Evolutionary conservation across 768 basidiomycete species (phyloP).

Genomic region (Phaffia australis): DNA sequence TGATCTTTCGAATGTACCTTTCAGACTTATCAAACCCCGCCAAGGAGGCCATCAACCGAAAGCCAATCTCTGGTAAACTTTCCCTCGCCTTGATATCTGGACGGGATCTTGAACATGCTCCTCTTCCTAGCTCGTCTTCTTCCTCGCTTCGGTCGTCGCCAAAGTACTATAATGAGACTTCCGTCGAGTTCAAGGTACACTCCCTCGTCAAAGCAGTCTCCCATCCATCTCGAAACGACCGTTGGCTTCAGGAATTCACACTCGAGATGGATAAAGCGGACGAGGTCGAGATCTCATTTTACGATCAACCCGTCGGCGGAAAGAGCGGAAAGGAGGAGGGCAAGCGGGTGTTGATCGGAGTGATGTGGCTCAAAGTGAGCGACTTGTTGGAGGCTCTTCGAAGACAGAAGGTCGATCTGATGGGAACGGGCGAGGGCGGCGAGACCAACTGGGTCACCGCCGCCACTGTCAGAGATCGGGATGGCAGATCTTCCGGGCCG

Average conservation of each 20-base stretch:
- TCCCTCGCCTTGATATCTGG: constrained; percentile 79
- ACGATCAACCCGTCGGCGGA: constrained; percentile 75
- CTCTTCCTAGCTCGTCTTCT: constrained; percentile 47
- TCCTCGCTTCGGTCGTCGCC: constrained; percentile 48
- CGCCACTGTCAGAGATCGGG: constrained; percentile 32
- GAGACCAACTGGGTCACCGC: constrained; percentile 94
- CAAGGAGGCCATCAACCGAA: constrained; percentile 79
- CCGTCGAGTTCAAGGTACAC: constrained; percentile 90
- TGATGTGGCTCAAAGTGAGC: constrained; percentile 86
- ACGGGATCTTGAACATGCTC: constrained; percentile 89
- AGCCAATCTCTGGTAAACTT: constrained; percentile 85
- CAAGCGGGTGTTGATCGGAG: constrained; percentile 50
- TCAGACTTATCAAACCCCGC: constrained; percentile 10
- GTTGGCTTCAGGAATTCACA: constrained; percentile 97
- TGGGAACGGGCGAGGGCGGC: constrained; percentile 61
- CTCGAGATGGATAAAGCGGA: constrained; percentile 95
- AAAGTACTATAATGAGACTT: constrained; percentile 70
- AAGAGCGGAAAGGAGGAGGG: constrained; percentile 56
- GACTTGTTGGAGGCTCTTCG: constrained; percentile 89
- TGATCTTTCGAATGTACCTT: background rate
- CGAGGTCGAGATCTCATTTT: constrained; percentile 91
- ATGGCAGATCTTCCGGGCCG: background rate
- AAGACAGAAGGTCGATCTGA: constrained; percentile 64
- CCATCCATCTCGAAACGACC: constrained; percentile 83
- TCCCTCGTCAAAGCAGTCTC: constrained; percentile 85